Evolutionary conservation across 2,329 filamentous ascomycete species (phyloP).

Genomic region (Cordyceps fumosorosea): DNA sequence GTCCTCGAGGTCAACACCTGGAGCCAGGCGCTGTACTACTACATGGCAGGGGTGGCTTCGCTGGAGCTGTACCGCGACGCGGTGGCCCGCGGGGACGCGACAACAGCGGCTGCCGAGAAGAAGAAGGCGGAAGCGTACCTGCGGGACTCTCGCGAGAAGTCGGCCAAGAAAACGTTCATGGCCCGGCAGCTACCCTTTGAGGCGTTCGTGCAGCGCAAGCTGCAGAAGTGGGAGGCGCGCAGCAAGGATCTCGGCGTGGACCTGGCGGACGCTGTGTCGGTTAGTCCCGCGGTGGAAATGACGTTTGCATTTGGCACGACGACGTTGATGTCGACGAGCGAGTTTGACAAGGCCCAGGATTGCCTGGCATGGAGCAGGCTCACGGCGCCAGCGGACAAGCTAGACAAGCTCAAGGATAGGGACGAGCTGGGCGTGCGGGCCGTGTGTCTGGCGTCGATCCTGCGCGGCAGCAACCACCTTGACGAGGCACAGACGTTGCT

Average conservation of each 20-base stretch:
- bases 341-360: slow-evolving; percentile 57
- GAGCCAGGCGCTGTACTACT: slow-evolving; percentile 86
- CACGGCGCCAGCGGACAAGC: slow-evolving; percentile 30
- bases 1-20: slow-evolving; percentile 74
- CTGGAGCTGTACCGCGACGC: slow-evolving; percentile 72
- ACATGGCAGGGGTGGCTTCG: slow-evolving; percentile 72
- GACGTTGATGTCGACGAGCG: slow-evolving; percentile 64
- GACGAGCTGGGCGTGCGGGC: slow-evolving; percentile 60
- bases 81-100: slow-evolving; percentile 29
- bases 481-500: slow-evolving; percentile 61
- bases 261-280: slow-evolving; percentile 72
- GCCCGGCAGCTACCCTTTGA: slow-evolving; percentile 86
- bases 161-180: slow-evolving; percentile 86
- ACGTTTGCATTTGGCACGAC: slow-evolving; percentile 86
- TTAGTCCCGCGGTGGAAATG: slow-evolving; percentile 83
- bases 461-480: slow-evolving; percentile 56
- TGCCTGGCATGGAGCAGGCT: slow-evolving; percentile 62
- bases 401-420: slow-evolving; percentile 40
- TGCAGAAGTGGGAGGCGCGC: slow-evolving; percentile 80
- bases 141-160: slow-evolving; percentile 62
- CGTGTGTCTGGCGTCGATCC: slow-evolving; percentile 59
- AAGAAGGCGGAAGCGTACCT: slow-evolving; percentile 62
- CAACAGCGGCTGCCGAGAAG: slow-evolving; percentile 50
- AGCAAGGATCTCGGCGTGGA: slow-evolving; percentile 60
- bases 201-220: slow-evolving; percentile 72